Evolutionary conservation across 352 stramenopile species (phyloP).

Genomic region (Pythium insidiosum): DNA sequence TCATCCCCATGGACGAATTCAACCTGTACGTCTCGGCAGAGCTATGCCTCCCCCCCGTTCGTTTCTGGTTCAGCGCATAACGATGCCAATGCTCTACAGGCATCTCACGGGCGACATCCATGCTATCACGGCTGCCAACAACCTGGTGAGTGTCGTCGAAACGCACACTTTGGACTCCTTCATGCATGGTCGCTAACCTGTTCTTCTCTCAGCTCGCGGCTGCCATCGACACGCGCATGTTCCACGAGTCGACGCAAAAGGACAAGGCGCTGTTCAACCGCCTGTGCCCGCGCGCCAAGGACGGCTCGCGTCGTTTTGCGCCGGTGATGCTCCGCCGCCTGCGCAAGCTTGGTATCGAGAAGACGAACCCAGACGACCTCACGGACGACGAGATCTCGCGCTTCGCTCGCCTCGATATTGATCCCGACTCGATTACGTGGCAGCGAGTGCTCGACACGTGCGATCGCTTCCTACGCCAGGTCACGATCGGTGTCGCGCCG

Average conservation of each 20-base stretch:
- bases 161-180: background rate
- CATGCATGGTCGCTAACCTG: background rate
- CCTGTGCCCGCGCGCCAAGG: slow-evolving; percentile 80
- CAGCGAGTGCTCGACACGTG: slow-evolving; percentile 97
- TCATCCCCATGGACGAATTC: slow-evolving; percentile 96
- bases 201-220: slow-evolving; percentile 75
- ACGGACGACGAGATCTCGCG: slow-evolving; percentile 89
- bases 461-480: slow-evolving; percentile 92
- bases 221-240: slow-evolving; percentile 97
- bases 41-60: too few species aligned
- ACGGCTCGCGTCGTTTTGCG: slow-evolving; percentile 79
- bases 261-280: slow-evolving; percentile 83
- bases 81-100: too few species aligned
- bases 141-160: slow-evolving; percentile 55
- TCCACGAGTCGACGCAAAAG: slow-evolving; percentile 90
- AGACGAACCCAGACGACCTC: slow-evolving; percentile 89
- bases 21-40: slow-evolving; percentile 89
- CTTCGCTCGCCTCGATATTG: slow-evolving; percentile 95
- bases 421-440: slow-evolving; percentile 89
- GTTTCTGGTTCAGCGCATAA: background rate
- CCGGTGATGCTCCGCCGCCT: slow-evolving; percentile 91
- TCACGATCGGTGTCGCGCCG: slow-evolving; percentile 85
- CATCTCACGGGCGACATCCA: slow-evolving; percentile 99
- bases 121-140: slow-evolving; percentile 97
- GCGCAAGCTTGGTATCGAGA: slow-evolving; percentile 93